Evolutionary conservation across 2,329 filamentous ascomycete species (phyloP).

Genomic region (Erysiphe neolycopersici): DNA sequence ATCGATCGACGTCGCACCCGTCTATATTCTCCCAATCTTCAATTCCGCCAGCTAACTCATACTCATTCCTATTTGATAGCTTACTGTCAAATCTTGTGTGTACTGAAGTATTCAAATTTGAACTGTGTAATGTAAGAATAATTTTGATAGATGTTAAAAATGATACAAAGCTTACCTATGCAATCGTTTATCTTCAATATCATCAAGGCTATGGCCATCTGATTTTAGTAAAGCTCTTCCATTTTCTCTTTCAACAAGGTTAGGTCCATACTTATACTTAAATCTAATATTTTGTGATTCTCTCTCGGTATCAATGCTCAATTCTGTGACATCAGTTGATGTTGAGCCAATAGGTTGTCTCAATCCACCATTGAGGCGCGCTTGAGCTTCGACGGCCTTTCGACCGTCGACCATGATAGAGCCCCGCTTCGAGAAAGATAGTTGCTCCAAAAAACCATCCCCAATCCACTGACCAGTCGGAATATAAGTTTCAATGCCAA

Average conservation of each 20-base stretch:
- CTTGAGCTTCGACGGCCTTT: constrained; percentile 10
- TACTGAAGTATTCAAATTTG: no score
- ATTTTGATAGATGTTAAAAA: no score
- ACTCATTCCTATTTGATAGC: constrained; percentile 12
- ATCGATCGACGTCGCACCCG: constrained; percentile 34
- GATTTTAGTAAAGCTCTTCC: neutral
- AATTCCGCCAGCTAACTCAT: constrained; percentile 28
- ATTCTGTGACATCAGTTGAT: constrained; percentile 6
- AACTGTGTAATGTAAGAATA: no score
- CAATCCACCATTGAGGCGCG: constrained; percentile 5
- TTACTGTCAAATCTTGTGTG: constrained; percentile 6
- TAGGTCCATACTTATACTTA: constrained; percentile 12
- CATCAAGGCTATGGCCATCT: neutral
- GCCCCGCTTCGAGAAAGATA: constrained; percentile 35
- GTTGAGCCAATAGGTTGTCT: constrained; percentile 12
- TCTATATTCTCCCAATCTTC: constrained; percentile 42
- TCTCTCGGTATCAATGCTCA: constrained; percentile 12
- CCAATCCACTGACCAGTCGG: constrained; percentile 29
- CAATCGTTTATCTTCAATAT: neutral
- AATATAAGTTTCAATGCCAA: constrained; percentile 27
- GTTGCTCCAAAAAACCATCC: constrained; percentile 26
- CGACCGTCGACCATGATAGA: constrained; percentile 33
- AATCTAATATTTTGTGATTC: constrained; percentile 14
- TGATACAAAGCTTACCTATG: neutral
- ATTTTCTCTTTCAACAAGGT: neutral